phyloP scores from a whole-genome alignment of 2,329 filamentous ascomycete genomes.

The Ramularia endophylla region DNA sequence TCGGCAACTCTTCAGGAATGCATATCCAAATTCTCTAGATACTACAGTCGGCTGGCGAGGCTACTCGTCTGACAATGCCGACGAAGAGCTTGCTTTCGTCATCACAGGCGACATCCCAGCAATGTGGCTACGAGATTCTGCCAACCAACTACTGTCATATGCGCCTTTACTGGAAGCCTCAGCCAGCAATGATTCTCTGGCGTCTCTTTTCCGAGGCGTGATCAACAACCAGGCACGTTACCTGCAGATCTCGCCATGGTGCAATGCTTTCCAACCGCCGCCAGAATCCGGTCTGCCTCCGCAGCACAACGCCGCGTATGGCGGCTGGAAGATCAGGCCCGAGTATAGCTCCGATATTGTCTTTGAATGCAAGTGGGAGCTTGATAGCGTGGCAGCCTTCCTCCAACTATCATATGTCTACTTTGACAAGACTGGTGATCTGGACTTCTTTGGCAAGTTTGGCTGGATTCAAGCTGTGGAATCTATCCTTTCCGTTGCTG shows the following conservation, averaged over 20 bases:
- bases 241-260: constrained; percentile 52
- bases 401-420: constrained; percentile 43
- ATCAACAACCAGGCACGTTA: constrained; percentile 66
- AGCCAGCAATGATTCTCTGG: constrained; percentile 47
- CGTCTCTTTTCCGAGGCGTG: constrained; percentile 60
- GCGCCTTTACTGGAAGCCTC: constrained; percentile 47
- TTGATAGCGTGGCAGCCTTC: constrained; percentile 46
- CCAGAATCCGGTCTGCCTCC: constrained; percentile 16
- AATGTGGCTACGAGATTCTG: constrained; percentile 50
- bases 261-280: constrained; percentile 47
- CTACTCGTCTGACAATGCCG: constrained; percentile 57
- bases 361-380: constrained; percentile 49
- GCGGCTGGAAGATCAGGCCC: constrained; percentile 35
- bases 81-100: constrained; percentile 82
- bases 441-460: constrained; percentile 15
- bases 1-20: constrained; percentile 64
- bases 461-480: constrained; percentile 11
- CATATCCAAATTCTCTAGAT: constrained; percentile 67
- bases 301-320: constrained; percentile 32
- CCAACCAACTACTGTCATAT: constrained; percentile 66
- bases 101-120: constrained; percentile 66
- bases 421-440: constrained; percentile 36
- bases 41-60: constrained; percentile 86
- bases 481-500: constrained; percentile 10
- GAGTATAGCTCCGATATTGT: constrained; percentile 37